A percentile compares a stretch with the other conserved stretches of the same genome.
phyloP scores from a whole-genome alignment of 208 protist genomes.

The Trypanosoma vivax region DNA sequence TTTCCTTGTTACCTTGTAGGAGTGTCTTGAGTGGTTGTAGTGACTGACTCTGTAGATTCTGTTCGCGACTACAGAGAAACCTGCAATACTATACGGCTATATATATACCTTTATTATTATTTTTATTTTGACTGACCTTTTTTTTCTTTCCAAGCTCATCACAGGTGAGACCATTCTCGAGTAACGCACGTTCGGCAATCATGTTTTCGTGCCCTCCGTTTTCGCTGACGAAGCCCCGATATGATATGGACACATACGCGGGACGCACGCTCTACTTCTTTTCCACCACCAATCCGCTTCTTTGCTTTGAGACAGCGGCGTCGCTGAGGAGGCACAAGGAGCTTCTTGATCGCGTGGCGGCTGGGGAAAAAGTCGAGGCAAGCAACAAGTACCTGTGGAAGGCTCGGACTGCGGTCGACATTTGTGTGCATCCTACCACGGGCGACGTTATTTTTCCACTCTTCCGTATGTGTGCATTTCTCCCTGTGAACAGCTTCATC shows the following conservation, averaged over 20 bases:
- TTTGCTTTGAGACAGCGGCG: conserved; percentile 55
- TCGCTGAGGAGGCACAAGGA: conserved; percentile 24
- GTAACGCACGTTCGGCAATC: not conserved
- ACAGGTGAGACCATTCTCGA: no score
- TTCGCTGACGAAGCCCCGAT: conserved; percentile 53
- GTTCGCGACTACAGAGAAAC: no score
- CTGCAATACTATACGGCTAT: no score
- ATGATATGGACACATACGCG: conserved; percentile 73
- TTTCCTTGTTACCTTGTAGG: no score
- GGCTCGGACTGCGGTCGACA: conserved; percentile 77
- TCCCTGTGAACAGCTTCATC: conserved; percentile 89
- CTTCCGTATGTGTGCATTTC: conserved; percentile 90
- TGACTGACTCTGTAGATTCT: no score
- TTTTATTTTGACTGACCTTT: no score
- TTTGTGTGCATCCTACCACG: conserved; percentile 88
- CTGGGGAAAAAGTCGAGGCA: conserved; percentile 31
- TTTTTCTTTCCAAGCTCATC: no score
- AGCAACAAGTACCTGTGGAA: conserved; percentile 75
- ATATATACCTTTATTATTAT: no score
- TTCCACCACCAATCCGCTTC: conserved; percentile 72
- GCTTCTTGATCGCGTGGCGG: conserved; percentile 30
- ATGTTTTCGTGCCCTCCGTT: conserved; percentile 35
- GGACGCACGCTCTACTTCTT: conserved; percentile 84
- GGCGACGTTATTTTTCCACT: conserved; percentile 78
- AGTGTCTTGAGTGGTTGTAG: no score